Evolutionary conservation across 176 grass and related monocot species (phyloP), one percentile per base, ranked within the genome.

Genomic region (Paspalum notatum): DNA sequence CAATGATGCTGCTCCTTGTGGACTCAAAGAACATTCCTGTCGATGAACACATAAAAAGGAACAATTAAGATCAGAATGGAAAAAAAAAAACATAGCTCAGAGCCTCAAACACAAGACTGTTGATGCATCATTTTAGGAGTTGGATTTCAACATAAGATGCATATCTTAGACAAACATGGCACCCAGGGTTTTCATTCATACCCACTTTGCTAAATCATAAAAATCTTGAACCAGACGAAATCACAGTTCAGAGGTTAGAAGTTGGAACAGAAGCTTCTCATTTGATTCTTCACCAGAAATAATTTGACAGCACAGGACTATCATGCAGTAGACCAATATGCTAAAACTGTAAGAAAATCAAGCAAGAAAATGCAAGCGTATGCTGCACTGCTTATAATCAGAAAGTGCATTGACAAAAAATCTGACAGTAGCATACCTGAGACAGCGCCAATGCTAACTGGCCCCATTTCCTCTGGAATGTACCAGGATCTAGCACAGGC

Each of bases 391-490:
- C 75, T 72, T 38, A 18, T 66, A 59, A 83, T 82, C 42, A 85
- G 16, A 27, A 59, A 72, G 82, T 59, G 64, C 39, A 89, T 39
- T 71, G 40, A 13, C 9, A 37, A 46, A 49, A 49, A 84, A 21
- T 25, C 61, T 68, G 26, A 76, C 75, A 80, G 54, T 32, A 84
- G 74, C 74, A 81, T 82, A 99, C 97, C 93, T 99, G 87, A 77
- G 93, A 91, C 49, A 91, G 65, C 16, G 87, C 88, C 82, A 99
- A 68, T 39, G 84, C 83, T 20, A 99, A 83, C 78, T 93, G 93
- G 76, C 89, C 85, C 97, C 97, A 96, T 88, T 99, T 99, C 85
- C 75, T 93, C 87, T 96, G 97, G 82, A 99, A 99, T 17, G 82
- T 91, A 74, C 85, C 89, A 88, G 93, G 93, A 84, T 99, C 97